These are phyloP conservation scores for Phytophthora meadii DNA, from an alignment of 352 stramenopile species.

Conservation along the genomic window DNA sequence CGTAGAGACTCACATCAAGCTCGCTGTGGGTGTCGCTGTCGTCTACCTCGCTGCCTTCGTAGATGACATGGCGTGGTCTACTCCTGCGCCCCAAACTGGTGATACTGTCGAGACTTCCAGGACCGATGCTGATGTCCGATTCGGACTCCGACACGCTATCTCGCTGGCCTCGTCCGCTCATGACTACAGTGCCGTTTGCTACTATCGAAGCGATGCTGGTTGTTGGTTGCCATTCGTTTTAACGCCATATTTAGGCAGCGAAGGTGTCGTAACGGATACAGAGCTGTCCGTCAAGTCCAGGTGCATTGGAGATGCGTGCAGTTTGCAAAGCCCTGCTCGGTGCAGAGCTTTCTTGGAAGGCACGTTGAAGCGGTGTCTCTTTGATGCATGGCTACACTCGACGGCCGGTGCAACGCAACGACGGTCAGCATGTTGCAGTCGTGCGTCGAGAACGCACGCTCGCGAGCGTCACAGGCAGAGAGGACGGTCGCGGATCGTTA, in stretches of 20 bases:
- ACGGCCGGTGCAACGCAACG: not conserved
- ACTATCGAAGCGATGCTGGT: not conserved
- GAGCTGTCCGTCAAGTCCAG: no score
- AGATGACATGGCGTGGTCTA: constrained; percentile 33
- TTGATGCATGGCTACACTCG: constrained; percentile 23
- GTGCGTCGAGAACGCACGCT: constrained; percentile 19
- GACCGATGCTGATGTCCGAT: constrained; percentile 34
- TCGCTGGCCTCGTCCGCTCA: constrained; percentile 22
- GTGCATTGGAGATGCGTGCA: no score
- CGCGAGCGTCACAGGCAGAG: not conserved
- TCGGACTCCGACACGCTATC: constrained; percentile 33
- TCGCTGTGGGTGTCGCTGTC: constrained; percentile 58
- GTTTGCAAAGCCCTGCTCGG: no score
- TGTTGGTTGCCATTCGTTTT: not conserved
- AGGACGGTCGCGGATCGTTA: constrained; percentile 2
- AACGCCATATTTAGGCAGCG: constrained; percentile 15
- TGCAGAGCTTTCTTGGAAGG: no score
- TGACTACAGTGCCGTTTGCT: constrained; percentile 1
- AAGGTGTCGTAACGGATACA: constrained; percentile 20
- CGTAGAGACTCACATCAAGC: constrained; percentile 68
- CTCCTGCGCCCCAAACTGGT: constrained; percentile 18
- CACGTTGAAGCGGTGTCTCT: constrained; percentile 22
- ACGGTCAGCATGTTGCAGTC: constrained; percentile 8
- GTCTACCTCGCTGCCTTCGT: constrained; percentile 33
- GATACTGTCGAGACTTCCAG: constrained; percentile 28